Conservation (phyloP, 2,329 filamentous ascomycete species). For the Aspergillus sp. region DNA sequence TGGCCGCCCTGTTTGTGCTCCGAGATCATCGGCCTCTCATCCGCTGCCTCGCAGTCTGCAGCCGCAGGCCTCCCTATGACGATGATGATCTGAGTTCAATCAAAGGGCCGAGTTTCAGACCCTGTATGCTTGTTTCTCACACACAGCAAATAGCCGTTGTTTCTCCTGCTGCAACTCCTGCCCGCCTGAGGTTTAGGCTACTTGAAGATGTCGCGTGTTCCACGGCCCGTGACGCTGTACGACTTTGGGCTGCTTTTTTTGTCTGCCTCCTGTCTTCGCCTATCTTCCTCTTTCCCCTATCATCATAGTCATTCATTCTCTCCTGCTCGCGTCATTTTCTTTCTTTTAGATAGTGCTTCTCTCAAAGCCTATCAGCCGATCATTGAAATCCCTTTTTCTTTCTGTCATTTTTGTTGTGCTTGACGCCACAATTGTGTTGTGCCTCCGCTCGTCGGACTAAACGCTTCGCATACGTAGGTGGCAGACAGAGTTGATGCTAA, state of each 20-base stretch:
- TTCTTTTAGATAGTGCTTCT: slow-evolving; percentile 1
- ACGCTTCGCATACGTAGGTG: neutral
- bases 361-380: neutral
- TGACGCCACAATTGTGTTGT: slow-evolving; percentile 3
- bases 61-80: neutral
- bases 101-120: neutral
- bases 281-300: neutral
- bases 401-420: neutral
- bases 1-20: neutral
- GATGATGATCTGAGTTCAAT: neutral
- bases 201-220: neutral
- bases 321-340: neutral
- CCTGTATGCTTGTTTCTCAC: slow-evolving; percentile 1
- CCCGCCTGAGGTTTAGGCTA: slow-evolving; percentile 3
- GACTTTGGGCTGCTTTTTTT: slow-evolving; percentile 5
- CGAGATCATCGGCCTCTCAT: neutral
- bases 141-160: slow-evolving; percentile 4
- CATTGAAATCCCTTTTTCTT: slow-evolving; percentile 1
- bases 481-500: neutral
- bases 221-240: slow-evolving; percentile 13
- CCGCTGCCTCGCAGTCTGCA: neutral
- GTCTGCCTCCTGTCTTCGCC: neutral
- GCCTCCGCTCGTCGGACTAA: neutral
- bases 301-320: neutral
- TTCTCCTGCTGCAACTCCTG: slow-evolving; percentile 8